Conservation (phyloP, 1,284 basidiomycete genomes). For the Cryptococcus sp. region DNA sequence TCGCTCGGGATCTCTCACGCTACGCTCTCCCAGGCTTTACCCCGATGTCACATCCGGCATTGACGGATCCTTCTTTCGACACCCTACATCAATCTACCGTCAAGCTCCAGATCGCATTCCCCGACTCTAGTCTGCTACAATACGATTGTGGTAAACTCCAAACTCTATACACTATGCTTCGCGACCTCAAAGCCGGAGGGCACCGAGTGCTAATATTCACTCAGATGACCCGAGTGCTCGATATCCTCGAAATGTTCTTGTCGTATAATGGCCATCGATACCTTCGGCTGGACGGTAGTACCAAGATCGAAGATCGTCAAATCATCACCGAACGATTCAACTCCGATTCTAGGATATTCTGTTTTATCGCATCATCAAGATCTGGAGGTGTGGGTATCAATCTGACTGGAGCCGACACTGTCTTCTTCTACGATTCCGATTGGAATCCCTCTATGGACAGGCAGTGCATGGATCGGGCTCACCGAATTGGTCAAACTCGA, state of each 20-base stretch:
- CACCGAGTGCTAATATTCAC: conserved; percentile 94
- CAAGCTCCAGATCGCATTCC: conserved; percentile 90
- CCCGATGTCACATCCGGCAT: conserved; percentile 36
- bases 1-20: conserved; percentile 68
- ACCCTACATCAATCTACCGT: conserved; percentile 67
- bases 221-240: conserved; percentile 92
- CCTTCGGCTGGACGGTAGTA: conserved; percentile 86
- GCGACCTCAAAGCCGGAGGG: conserved; percentile 77
- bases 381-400: conserved; percentile 97
- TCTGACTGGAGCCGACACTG: conserved; percentile 92
- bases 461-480: conserved; percentile 86
- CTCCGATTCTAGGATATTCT: conserved; percentile 80
- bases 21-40: conserved; percentile 33
- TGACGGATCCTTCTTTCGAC: conserved; percentile 56
- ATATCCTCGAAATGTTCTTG: conserved; percentile 90
- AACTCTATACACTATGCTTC: conserved; percentile 69
- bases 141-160: conserved; percentile 98
- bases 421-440: conserved; percentile 88
- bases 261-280: conserved; percentile 93
- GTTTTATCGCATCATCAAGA: conserved; percentile 88
- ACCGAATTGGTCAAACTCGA: conserved; percentile 83
- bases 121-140: conserved; percentile 82
- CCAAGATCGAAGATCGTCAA: conserved; percentile 92
- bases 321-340: conserved; percentile 97
- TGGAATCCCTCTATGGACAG: conserved; percentile 98